Conservation (phyloP, 2,329 filamentous ascomycete genomes). For the Neonectria coccinea region DNA sequence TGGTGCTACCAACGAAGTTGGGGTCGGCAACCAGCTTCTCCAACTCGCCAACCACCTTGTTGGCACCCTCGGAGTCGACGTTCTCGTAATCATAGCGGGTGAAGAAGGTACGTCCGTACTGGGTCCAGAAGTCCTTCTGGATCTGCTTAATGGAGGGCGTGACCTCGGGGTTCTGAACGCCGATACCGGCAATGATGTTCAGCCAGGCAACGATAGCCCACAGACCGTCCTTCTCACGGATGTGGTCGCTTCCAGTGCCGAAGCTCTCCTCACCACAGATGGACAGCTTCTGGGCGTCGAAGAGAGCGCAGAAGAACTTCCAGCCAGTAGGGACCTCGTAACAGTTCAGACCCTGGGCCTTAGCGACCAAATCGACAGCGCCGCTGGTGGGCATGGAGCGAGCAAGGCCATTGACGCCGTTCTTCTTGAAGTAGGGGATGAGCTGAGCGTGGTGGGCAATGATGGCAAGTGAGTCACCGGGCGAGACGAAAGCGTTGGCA, state of each 20-base stretch:
- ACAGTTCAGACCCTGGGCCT: slow-evolving; percentile 89
- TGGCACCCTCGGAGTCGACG: slow-evolving; percentile 89
- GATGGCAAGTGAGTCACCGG: slow-evolving; percentile 96
- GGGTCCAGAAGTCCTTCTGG: slow-evolving; percentile 96
- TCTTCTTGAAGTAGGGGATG: slow-evolving; percentile 98
- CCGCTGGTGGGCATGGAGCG: slow-evolving; percentile 98
- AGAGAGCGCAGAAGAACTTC: slow-evolving; percentile 99
- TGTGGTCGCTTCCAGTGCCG: slow-evolving; percentile 97
- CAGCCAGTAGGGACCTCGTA: slow-evolving; percentile 99
- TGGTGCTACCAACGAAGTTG: slow-evolving; percentile 82
- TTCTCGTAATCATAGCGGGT: slow-evolving; percentile 99
- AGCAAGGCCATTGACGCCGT: slow-evolving; percentile 94
- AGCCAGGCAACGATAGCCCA: slow-evolving; percentile 98
- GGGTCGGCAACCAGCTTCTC: slow-evolving; percentile 80
- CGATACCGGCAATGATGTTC: slow-evolving; percentile 96
- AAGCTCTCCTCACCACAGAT: slow-evolving; percentile 99
- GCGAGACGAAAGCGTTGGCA: slow-evolving; percentile 94
- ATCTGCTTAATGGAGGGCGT: slow-evolving; percentile 95
- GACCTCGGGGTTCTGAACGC: slow-evolving; percentile 80
- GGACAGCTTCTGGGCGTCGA: slow-evolving; percentile 94
- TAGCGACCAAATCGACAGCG: slow-evolving; percentile 94
- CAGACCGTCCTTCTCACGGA: slow-evolving; percentile 97
- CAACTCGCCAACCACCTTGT: slow-evolving; percentile 87
- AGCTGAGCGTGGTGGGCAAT: slow-evolving; percentile 96
- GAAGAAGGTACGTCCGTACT: slow-evolving; percentile 98